A percentile compares a stretch with the other conserved stretches of the same genome.
Conservation (phyloP, 1,284 basidiomycete species). For the Golubevia pallescens region DNA sequence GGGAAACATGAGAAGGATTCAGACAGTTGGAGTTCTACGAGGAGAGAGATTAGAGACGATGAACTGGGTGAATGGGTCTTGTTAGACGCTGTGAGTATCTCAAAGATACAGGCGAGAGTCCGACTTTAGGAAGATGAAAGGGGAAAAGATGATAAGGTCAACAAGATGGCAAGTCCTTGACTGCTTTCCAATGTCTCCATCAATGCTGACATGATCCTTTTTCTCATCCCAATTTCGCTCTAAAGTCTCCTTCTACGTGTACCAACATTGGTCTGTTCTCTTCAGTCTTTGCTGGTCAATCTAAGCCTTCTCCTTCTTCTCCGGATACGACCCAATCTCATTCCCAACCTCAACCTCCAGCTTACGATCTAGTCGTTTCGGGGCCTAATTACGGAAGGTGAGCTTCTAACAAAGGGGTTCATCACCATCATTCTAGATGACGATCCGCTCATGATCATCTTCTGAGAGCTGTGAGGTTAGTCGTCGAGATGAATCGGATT, state of each 20-base stretch:
- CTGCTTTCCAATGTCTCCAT: too few species aligned
- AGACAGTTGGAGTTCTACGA: slow-evolving; percentile 42
- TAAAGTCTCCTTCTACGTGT: slow-evolving; percentile 50
- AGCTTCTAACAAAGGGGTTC: too few species aligned
- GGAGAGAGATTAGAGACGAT: slow-evolving; percentile 30
- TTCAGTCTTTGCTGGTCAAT: slow-evolving; percentile 22
- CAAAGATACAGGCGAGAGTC: too few species aligned
- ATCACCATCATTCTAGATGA: too few species aligned
- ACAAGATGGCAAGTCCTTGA: background rate
- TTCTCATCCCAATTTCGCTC: too few species aligned
- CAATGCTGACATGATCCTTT: too few species aligned
- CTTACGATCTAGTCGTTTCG: slow-evolving; percentile 53
- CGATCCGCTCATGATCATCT: too few species aligned
- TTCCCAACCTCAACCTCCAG: slow-evolving; percentile 3
- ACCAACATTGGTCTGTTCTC: slow-evolving; percentile 56
- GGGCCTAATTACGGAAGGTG: slow-evolving; percentile 58
- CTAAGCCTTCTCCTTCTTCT: background rate
- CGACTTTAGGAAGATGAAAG: too few species aligned
- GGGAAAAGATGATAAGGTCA: background rate
- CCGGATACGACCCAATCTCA: too few species aligned
- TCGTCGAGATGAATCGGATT: too few species aligned
- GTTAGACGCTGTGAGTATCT: slow-evolving; percentile 36
- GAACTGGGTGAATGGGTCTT: slow-evolving; percentile 59
- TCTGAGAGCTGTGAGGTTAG: too few species aligned
- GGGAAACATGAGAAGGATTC: slow-evolving; percentile 31